A percentile compares a stretch with the other conserved stretches of the same genome.
These are phyloP conservation scores for Cladorrhinum sp. DNA, from an alignment of 2,329 filamentous ascomycete genomes.

Conservation along the genomic window DNA sequence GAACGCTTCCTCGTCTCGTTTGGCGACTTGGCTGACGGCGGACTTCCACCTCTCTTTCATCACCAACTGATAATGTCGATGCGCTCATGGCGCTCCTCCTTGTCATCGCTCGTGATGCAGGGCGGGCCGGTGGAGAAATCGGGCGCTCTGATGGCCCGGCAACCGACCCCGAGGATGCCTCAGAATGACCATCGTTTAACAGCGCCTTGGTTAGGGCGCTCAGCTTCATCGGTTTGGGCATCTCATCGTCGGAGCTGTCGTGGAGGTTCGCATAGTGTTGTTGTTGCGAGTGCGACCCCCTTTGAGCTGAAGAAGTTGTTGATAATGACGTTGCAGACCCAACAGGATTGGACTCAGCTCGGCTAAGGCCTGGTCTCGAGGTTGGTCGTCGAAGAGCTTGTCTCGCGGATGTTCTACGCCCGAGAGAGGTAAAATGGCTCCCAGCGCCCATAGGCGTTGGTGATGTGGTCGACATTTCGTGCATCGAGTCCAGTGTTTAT, in stretches of 20 bases:
- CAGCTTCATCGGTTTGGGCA: slow-evolving; percentile 87
- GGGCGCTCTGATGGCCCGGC: slow-evolving; percentile 26
- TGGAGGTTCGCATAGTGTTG: slow-evolving; percentile 53
- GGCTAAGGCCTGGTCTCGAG: slow-evolving; percentile 44
- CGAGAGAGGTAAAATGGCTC: slow-evolving; percentile 44
- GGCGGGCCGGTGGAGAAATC: slow-evolving; percentile 29
- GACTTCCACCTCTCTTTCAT: slow-evolving; percentile 36
- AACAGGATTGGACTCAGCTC: slow-evolving; percentile 45
- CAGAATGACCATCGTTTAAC: slow-evolving; percentile 59
- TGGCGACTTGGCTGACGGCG: slow-evolving; percentile 38
- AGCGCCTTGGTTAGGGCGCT: slow-evolving; percentile 89
- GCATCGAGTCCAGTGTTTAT: neutral
- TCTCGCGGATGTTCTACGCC: slow-evolving; percentile 54
- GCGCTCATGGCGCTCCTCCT: slow-evolving; percentile 50
- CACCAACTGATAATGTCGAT: slow-evolving; percentile 42
- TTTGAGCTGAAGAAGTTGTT: slow-evolving; percentile 1
- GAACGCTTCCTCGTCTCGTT: slow-evolving; percentile 48
- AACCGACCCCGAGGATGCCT: slow-evolving; percentile 32
- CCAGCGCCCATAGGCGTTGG: slow-evolving; percentile 52
- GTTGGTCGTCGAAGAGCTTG: slow-evolving; percentile 52
- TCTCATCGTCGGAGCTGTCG: slow-evolving; percentile 93
- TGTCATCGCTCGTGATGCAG: slow-evolving; percentile 46
- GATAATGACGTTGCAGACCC: slow-evolving; percentile 17
- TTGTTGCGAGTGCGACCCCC: slow-evolving; percentile 32
- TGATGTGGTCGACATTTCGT: slow-evolving; percentile 50